Percentiles rank a stretch among this genome's conserved stretches.
Evolutionary conservation across 2,329 filamentous ascomycete species (phyloP).

Genomic region (Sclerotinia glacialis): DNA sequence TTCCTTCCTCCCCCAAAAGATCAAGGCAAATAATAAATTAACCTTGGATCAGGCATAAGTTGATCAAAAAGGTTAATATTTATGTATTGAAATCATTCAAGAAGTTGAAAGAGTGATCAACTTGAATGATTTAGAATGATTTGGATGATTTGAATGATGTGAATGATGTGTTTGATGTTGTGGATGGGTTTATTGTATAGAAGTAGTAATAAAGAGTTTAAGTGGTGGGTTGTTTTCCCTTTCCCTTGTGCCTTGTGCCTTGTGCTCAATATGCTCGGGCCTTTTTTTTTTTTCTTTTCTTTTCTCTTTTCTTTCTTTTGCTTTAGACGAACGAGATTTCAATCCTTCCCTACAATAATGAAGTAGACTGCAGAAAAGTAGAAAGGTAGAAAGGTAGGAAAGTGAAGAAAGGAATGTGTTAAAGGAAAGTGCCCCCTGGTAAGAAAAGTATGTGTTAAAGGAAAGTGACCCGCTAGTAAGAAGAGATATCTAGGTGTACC

Average conservation of each 20-base stretch:
- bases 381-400: too few relatives aligned
- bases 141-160: slow-evolving; percentile 19
- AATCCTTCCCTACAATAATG: too few relatives aligned
- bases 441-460: not conserved
- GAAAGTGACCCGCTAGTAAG: too few relatives aligned
- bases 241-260: slow-evolving; percentile 8
- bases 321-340: not conserved
- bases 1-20: slow-evolving; percentile 13
- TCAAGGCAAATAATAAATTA: not conserved
- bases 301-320: not conserved
- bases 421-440: too few relatives aligned
- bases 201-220: not conserved
- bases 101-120: slow-evolving; percentile 21
- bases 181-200: not conserved
- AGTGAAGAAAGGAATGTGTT: too few relatives aligned
- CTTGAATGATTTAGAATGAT: slow-evolving; percentile 20
- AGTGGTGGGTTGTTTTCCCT: not conserved
- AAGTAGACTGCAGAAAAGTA: not conserved
- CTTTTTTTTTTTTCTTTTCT: not conserved
- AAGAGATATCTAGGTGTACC: not conserved
- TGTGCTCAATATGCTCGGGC: too few relatives aligned
- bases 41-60: slow-evolving; percentile 13
- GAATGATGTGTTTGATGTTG: slow-evolving; percentile 2
- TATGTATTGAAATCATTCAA: slow-evolving; percentile 17
- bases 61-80: slow-evolving; percentile 3